Percentiles rank a stretch among this genome's conserved stretches.
Evolutionary conservation across 164 flowering plant species (phyloP).

Genomic region (Piper longum): DNA sequence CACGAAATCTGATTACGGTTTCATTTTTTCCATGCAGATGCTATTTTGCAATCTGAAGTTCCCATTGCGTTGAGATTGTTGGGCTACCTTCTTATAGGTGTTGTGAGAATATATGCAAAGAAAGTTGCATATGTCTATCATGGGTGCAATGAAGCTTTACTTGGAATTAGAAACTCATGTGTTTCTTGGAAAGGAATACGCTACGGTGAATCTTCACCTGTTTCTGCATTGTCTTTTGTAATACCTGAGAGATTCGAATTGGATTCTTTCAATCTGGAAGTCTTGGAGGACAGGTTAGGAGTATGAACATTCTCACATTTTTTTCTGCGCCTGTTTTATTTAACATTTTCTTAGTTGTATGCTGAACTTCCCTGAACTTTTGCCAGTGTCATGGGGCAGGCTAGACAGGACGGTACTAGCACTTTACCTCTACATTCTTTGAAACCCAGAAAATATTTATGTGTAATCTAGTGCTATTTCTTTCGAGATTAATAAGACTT

Average conservation of each 20-base stretch:
- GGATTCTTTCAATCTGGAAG: conserved; percentile 19
- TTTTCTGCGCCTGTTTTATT: neutral
- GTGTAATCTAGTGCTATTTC: too few species aligned
- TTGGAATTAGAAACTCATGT: neutral
- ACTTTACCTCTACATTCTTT: too few species aligned
- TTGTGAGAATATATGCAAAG: conserved; percentile 2
- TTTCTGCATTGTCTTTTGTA: neutral
- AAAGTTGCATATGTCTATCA: conserved; percentile 1
- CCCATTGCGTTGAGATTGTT: conserved; percentile 1
- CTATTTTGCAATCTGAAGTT: neutral
- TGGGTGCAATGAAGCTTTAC: conserved; percentile 2
- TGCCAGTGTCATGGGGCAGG: conserved; percentile 3
- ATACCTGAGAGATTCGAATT: conserved; percentile 1
- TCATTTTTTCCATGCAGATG: neutral
- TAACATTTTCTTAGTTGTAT: conserved; percentile 6
- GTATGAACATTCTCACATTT: neutral
- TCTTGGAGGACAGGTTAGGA: conserved; percentile 43
- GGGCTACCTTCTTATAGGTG: conserved; percentile 3
- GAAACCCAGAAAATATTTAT: too few species aligned
- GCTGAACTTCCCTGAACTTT: conserved; percentile 20
- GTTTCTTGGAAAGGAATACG: neutral
- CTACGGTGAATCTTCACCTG: neutral
- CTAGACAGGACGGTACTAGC: too few species aligned
- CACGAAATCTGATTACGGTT: neutral
- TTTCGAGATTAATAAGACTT: too few species aligned